These are phyloP conservation scores for Leishmania arabica DNA, from an alignment of 208 protist species.

Conservation along the genomic window DNA sequence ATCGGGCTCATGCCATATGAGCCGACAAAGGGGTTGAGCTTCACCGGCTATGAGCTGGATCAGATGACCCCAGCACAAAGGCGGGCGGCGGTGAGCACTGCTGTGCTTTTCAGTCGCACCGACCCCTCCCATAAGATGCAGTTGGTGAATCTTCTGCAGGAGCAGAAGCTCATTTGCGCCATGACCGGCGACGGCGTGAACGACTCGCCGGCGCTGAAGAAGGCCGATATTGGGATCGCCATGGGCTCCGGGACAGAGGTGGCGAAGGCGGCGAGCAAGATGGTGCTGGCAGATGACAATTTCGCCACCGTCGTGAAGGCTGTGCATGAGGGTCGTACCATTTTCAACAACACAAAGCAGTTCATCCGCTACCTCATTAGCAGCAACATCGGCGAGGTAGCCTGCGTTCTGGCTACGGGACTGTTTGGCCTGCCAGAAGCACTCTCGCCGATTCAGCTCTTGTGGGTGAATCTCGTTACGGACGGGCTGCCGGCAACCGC, in stretches of 20 bases:
- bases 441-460: slow-evolving; percentile 95
- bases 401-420: slow-evolving; percentile 82
- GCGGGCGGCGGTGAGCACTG: slow-evolving; percentile 48
- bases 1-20: slow-evolving; percentile 91
- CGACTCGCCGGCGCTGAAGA: slow-evolving; percentile 97
- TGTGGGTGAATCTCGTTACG: slow-evolving; percentile 99
- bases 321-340: slow-evolving; percentile 95
- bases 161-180: slow-evolving; percentile 83
- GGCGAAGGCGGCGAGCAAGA: slow-evolving; percentile 96
- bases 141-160: slow-evolving; percentile 81
- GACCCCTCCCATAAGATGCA: slow-evolving; percentile 90
- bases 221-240: slow-evolving; percentile 98
- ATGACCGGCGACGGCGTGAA: slow-evolving; percentile 95
- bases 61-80: slow-evolving; percentile 63
- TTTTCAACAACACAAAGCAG: slow-evolving; percentile 98
- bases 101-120: slow-evolving; percentile 84
- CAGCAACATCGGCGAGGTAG: slow-evolving; percentile 97
- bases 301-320: slow-evolving; percentile 97
- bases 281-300: slow-evolving; percentile 96
- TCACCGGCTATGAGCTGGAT: slow-evolving; percentile 80
- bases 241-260: slow-evolving; percentile 99
- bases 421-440: slow-evolving; percentile 93
- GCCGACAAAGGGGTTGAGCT: slow-evolving; percentile 42
- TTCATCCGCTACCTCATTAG: slow-evolving; percentile 98
- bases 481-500: slow-evolving; percentile 97